Conservation (phyloP, 2,329 filamentous ascomycete species). For the Endoconidiophora laricicola region DNA sequence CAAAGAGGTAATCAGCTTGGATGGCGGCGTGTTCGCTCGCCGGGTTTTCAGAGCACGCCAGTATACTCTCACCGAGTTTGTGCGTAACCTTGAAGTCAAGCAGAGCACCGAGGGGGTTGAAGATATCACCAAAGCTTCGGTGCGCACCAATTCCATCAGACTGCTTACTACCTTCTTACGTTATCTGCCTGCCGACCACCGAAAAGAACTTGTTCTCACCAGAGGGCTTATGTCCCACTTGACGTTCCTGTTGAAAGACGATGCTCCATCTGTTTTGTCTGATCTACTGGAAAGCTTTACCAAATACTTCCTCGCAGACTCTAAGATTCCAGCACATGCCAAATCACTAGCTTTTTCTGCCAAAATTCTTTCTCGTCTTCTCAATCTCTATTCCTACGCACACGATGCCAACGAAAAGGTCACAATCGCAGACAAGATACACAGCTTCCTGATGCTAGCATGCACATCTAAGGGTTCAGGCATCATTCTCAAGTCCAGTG, state of each 20-base stretch:
- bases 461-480: constrained; percentile 63
- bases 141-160: constrained; percentile 67
- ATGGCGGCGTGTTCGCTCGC: constrained; percentile 66
- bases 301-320: constrained; percentile 56
- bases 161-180: constrained; percentile 68
- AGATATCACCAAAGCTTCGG: constrained; percentile 53
- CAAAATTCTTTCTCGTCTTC: constrained; percentile 54
- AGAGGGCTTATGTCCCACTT: constrained; percentile 70
- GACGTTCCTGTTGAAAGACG: constrained; percentile 60
- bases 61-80: constrained; percentile 63
- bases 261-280: constrained; percentile 56
- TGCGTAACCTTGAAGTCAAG: constrained; percentile 63
- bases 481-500: constrained; percentile 56
- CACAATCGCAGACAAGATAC: constrained; percentile 49
- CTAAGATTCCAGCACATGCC: constrained; percentile 50
- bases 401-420: constrained; percentile 28
- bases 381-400: constrained; percentile 51
- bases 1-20: constrained; percentile 69
- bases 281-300: constrained; percentile 61
- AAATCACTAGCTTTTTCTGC: constrained; percentile 66
- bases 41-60: constrained; percentile 63
- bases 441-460: constrained; percentile 56
- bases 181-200: constrained; percentile 59
- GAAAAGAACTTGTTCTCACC: constrained; percentile 65
- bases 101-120: constrained; percentile 39